Evolutionary conservation across 257 asterid genomes (phyloP), one percentile per base, ranked within the genome.

Genomic region (Rehmannia glutinosa): DNA sequence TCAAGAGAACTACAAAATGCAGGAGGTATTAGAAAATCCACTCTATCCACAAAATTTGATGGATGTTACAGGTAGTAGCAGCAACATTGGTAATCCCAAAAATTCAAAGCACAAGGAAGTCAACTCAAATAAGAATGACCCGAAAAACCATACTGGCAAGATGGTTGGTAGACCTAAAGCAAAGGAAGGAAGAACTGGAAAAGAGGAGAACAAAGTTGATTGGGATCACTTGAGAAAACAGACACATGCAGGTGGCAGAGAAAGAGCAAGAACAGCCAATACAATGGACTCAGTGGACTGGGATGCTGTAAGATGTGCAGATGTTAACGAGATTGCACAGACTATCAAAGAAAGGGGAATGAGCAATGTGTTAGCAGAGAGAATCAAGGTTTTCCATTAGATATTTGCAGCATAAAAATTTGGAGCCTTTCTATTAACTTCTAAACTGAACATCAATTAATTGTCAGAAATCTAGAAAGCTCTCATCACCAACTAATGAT

Each of bases 341-440:
- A 82, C 96, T 39, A 89, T 94, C 72, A 91, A 75, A 80, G 97
- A 87, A 62, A 83, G 99, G 82, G 99, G 99, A 69, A 94, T 94
- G 99, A 94, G 91, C 81, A 94, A 94, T 73, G 80, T 73, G 84
- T 85, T 94, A 46, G 97, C 97, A 32, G 91, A 74, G 82, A 88
- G 99, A 79, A 94, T 94, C 78, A 78, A 91, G 90, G 99, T 88
- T 4, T 72, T 69, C 50, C 9, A 42, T 38, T 51, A 52, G 46
- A 53, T 64, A 68, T 35, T 16, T 49, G 53, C 42, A 42, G 43
- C 13, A 68, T 63, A 28, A 51, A 27, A 65, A 17, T 63, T 49
- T 53, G 30, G 13, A 62, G 49, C 68, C 23, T 58, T 11, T 42
- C 1, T 38, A 28, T 2, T 27, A 24, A 27, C 9, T 23, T 61